Evolutionary conservation across 495 filamentous ascomycete genomes (phyloP).

Genomic region (Penicillium coprophilum): DNA sequence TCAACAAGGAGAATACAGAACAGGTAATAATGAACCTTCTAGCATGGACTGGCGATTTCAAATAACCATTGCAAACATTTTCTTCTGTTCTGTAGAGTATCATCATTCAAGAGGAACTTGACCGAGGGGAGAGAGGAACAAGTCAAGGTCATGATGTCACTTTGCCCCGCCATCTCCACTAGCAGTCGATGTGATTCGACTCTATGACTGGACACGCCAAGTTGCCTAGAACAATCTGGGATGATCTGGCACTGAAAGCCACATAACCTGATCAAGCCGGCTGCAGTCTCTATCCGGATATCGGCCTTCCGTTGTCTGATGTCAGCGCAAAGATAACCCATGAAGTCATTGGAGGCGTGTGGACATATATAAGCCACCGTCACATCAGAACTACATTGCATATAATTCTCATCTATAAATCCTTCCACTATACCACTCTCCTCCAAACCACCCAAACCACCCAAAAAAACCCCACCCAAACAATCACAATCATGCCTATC

Average conservation of each 20-base stretch:
- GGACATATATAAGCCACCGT: neutral
- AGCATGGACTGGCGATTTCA: neutral
- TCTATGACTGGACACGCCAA: slow-evolving; percentile 2
- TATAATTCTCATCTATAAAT: too few species aligned
- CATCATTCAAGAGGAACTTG: too few species aligned
- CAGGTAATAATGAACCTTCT: neutral
- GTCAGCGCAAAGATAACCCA: slow-evolving; percentile 6
- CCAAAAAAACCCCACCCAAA: neutral
- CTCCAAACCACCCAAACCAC: neutral
- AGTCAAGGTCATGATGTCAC: slow-evolving; percentile 13
- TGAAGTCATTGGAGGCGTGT: slow-evolving; percentile 10
- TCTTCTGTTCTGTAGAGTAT: too few species aligned
- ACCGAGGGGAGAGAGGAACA: too few species aligned
- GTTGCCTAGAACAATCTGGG: neutral
- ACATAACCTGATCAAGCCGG: slow-evolving; percentile 12
- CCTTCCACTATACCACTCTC: neutral
- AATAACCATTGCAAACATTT: too few species aligned
- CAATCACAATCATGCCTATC: slow-evolving; percentile 48
- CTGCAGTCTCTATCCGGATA: neutral
- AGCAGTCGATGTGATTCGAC: neutral
- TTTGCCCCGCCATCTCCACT: slow-evolving; percentile 2
- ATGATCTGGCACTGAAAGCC: neutral
- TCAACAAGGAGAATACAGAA: too few species aligned
- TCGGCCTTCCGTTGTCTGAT: slow-evolving; percentile 7
- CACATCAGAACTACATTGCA: neutral